Conservation (phyloP, 148 eudicot genomes). For the Cornus suecica region DNA sequence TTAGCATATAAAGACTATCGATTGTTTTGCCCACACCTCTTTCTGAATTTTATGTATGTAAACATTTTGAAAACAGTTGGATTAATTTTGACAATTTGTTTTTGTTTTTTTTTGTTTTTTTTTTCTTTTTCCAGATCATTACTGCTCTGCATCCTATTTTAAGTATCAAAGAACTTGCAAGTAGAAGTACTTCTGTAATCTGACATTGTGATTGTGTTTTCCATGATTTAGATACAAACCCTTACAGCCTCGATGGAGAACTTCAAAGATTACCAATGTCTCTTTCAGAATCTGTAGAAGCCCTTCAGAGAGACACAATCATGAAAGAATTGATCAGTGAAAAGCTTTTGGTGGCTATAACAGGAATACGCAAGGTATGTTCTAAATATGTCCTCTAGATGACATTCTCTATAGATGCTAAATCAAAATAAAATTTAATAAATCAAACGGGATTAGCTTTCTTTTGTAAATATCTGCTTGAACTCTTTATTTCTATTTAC, state of each 20-base stretch:
- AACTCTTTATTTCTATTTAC: background rate
- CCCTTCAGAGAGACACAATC: slow-evolving; percentile 59
- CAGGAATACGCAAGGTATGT: slow-evolving; percentile 76
- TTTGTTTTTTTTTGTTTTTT: too few relatives aligned
- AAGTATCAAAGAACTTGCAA: background rate
- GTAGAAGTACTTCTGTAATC: background rate
- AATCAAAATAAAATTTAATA: too few relatives aligned
- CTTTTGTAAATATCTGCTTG: background rate
- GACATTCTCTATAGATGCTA: background rate
- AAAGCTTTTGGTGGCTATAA: slow-evolving; percentile 62
- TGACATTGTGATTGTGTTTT: background rate
- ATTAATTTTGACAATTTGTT: too few relatives aligned
- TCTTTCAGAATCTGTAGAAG: slow-evolving; percentile 69
- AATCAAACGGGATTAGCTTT: background rate
- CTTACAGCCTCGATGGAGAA: slow-evolving; percentile 38
- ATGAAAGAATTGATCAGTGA: slow-evolving; percentile 58
- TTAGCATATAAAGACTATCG: too few relatives aligned
- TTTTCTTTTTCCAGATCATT: background rate
- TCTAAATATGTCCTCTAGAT: background rate
- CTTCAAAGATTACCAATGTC: slow-evolving; percentile 63
- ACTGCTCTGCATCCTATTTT: background rate
- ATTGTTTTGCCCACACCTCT: background rate
- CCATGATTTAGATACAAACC: slow-evolving; percentile 38
- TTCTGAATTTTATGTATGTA: background rate
- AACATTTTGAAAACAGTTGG: background rate